Evolutionary conservation across 805 yeast species (phyloP), one percentile per base, ranked within the genome.

Genomic region (Nakazawaea anatomiae): DNA sequence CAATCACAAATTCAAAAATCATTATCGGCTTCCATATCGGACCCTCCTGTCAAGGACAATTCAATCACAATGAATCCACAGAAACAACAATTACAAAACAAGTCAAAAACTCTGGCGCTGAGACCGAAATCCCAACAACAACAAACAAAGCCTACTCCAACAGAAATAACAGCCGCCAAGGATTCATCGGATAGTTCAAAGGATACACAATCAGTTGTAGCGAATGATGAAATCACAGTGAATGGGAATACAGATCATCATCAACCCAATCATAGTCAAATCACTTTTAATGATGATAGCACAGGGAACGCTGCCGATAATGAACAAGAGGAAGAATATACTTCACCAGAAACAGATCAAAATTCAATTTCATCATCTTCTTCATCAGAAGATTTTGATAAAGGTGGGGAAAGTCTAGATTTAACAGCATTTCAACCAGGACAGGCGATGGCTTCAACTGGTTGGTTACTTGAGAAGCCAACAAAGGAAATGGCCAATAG

Each of bases 351-450:
- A 14, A 44, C 48, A 7, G 47, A 44, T 30, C 48, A 27, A 36
- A 50, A 50, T 32, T 47, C 47, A 18, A 42, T 36, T 11, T 47
- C 53, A 3, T 40, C 47, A 45, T 52, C 39, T 39, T 38, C 52
- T 11, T 44, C 52, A 5, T 55, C 45, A 18, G 56, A 42, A 9
- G 53, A 50, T n/a, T 47, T 38, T 14, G 49, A 44, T 11, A 38
- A 41, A 8, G 74, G n/a, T n/a, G n/a, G 69, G 32, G 74, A 72
- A 44, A 71, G 71, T 44, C 65, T 83, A 42, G 90, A 85, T 64
- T 67, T 86, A 56, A 73, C 86, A 4, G 75, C 74, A 59, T 69
- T 87, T 48, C 91, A 85, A 66, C 83, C 83, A 27, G 91, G 85
- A 42, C 95, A 87, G 66, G 77, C 78, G 6, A 82, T 75, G 60